Percentiles rank a stretch among this genome's conserved stretches.
Conservation (phyloP, 192 early-diverging fungal species). For the Mortierella claussenii region DNA sequence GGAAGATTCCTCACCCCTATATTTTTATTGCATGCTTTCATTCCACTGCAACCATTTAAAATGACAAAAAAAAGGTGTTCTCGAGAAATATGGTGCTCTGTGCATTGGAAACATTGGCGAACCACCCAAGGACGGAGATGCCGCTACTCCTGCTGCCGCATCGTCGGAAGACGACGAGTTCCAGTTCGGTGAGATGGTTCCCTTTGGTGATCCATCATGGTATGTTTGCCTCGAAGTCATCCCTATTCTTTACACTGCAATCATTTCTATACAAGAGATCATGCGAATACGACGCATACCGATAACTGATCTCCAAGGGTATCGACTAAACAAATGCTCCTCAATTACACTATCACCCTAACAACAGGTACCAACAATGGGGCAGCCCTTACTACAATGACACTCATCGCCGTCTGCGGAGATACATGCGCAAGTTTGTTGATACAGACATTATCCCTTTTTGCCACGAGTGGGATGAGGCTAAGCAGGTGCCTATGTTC, state of each 20-base stretch:
- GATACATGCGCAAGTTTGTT: constrained; percentile 75
- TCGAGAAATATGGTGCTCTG: constrained; percentile 73
- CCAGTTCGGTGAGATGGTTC: constrained; percentile 79
- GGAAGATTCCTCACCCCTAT: too few relatives aligned
- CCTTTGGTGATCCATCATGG: constrained; percentile 86
- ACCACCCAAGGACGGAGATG: constrained; percentile 41
- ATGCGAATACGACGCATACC: too few relatives aligned
- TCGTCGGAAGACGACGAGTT: constrained; percentile 56
- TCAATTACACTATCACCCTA: neutral
- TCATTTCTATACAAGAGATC: neutral
- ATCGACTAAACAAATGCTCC: neutral
- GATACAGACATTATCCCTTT: constrained; percentile 82
- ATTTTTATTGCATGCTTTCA: too few relatives aligned
- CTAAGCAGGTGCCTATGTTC: constrained; percentile 76
- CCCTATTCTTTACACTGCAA: neutral
- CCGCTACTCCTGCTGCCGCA: constrained; percentile 28
- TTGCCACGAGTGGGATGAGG: constrained; percentile 86
- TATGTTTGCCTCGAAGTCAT: constrained; percentile 4
- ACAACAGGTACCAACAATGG: constrained; percentile 63
- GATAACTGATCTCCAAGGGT: too few relatives aligned
- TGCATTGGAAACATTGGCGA: constrained; percentile 72
- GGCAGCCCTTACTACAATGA: constrained; percentile 85
- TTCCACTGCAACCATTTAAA: too few relatives aligned
- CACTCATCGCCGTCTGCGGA: constrained; percentile 70
- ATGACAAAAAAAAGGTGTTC: constrained; percentile 43